phyloP scores from a whole-genome alignment of 225 moss, liverwort and hornwort species.

The Polytrichum formosum region DNA sequence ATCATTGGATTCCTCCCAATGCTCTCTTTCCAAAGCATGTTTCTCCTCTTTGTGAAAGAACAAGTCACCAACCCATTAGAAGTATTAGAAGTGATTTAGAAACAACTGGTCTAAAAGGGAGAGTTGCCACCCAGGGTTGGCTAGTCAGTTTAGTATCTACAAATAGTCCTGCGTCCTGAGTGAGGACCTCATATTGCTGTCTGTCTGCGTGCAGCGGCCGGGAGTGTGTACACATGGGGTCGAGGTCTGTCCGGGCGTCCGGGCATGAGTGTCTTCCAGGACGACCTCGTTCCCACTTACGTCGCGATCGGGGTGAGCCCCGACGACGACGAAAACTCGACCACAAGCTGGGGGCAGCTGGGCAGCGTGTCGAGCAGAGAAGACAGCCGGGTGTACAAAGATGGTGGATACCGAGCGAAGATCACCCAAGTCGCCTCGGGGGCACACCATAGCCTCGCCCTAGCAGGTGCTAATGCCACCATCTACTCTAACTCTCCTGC shows the following conservation, averaged over 20 bases:
- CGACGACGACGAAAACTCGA: not conserved
- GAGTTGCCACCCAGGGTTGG: not conserved
- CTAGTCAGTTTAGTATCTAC: not conserved
- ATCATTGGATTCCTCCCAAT: no score
- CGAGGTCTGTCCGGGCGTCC: conserved; percentile 19
- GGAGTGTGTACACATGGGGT: conserved; percentile 23
- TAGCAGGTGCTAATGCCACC: conserved; percentile 5
- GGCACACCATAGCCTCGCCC: conserved; percentile 19
- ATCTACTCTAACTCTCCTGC: no score
- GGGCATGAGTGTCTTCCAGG: conserved; percentile 12
- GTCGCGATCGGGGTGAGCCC: conserved; percentile 3
- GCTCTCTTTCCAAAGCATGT: no score
- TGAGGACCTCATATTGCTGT: not conserved
- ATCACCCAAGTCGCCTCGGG: conserved; percentile 15
- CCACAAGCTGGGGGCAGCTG: not conserved
- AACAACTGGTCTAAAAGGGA: not conserved
- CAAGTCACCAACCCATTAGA: no score
- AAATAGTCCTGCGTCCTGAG: no score
- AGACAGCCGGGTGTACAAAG: not conserved
- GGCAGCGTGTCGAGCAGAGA: conserved; percentile 6
- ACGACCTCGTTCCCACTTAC: conserved; percentile 17
- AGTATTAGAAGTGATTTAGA: no score
- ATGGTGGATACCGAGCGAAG: conserved; percentile 3
- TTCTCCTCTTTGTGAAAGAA: no score
- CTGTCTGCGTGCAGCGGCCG: conserved; percentile 9